A percentile compares a stretch with the other conserved stretches of the same genome.
phyloP scores from a whole-genome alignment of 495 filamentous ascomycete genomes.

The Physcia stellaris region DNA sequence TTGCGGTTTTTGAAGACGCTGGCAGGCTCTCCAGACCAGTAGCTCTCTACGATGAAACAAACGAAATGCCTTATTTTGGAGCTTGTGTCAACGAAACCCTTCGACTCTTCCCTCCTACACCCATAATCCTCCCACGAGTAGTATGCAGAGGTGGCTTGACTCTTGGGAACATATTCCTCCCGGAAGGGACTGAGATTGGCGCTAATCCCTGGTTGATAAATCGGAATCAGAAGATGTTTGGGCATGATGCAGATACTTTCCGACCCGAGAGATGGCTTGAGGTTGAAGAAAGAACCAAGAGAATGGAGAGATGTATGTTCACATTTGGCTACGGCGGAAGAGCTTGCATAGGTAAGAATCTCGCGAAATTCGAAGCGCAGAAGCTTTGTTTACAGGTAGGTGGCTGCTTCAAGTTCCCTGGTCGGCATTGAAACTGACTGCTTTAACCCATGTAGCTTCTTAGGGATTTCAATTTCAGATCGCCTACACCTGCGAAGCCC shows the following conservation, averaged over 20 bases:
- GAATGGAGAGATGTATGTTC: constrained; percentile 23
- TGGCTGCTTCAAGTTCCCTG: no score
- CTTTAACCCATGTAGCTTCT: no score
- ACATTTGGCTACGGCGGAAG: constrained; percentile 14
- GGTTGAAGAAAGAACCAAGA: constrained; percentile 26
- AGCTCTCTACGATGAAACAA: constrained; percentile 10
- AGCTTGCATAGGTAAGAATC: constrained; percentile 4
- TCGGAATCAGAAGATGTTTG: constrained; percentile 2
- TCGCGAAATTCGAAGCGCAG: constrained; percentile 3
- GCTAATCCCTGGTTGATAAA: constrained; percentile 7
- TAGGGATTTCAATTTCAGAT: no score
- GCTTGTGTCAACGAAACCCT: constrained; percentile 13
- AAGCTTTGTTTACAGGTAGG: constrained; percentile 5
- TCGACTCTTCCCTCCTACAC: constrained; percentile 6
- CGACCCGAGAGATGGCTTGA: constrained; percentile 55
- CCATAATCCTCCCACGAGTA: constrained; percentile 7
- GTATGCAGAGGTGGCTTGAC: constrained; percentile 1
- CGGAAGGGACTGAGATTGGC: constrained; percentile 3
- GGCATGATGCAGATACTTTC: constrained; percentile 46
- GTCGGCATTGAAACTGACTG: no score
- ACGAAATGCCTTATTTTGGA: constrained; percentile 9
- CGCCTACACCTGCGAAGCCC: no score
- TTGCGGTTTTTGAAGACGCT: not conserved
- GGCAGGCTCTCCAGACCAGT: constrained; percentile 4
- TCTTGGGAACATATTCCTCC: not conserved